Evolutionary conservation across 805 yeast species (phyloP), one percentile per base, ranked within the genome.

Genomic region (Jamesozyma jinghongensis): DNA sequence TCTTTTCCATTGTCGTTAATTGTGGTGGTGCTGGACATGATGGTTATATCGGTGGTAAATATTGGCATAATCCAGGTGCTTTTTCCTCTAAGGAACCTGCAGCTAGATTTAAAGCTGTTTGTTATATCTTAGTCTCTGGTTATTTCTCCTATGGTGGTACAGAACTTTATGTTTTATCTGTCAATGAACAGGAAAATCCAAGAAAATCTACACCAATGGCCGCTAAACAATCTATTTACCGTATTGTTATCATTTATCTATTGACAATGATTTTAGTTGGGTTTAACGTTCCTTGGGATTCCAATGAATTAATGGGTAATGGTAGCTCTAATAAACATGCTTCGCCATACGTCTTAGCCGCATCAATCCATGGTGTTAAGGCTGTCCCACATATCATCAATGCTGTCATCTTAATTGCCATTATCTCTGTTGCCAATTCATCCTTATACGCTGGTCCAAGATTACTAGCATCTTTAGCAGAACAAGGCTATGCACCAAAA

Each of bases 311-410:
- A 43, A 62, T 69, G 54, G 78, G 79, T 34, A 56, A 69, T 10
- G 68, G 72, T 30, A 65, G 63, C 19, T 75, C 76, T 48, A 72
- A 76, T 32, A 62, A 78, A 22, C 63, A 61, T 29, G 79, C 85
- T 22, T 81, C 88, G 14, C 90, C 90, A 19, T 81, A 81, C 56
- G 88, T 81, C 49, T 71, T 81, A 60, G 86, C 88, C 32, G 74
- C 81, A 42, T 65, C 70, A 25, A 64, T 70, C 40, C 82, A 74
- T 22, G 80, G 81, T 50, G 75, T 81, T 48, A 65, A 64, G 37
- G 82, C 76, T 32, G 69, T 81, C 37, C 88, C 88, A 38, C 75
- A 79, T 39, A 74, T 82, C 46, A 79, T 82, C 67, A 82, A 82
- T 56, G 85, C 77, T 17, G 85, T 81, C 33, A 80, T 82, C 49